Conservation (phyloP, 2,329 filamentous ascomycete species). For the Fusarium poae region DNA sequence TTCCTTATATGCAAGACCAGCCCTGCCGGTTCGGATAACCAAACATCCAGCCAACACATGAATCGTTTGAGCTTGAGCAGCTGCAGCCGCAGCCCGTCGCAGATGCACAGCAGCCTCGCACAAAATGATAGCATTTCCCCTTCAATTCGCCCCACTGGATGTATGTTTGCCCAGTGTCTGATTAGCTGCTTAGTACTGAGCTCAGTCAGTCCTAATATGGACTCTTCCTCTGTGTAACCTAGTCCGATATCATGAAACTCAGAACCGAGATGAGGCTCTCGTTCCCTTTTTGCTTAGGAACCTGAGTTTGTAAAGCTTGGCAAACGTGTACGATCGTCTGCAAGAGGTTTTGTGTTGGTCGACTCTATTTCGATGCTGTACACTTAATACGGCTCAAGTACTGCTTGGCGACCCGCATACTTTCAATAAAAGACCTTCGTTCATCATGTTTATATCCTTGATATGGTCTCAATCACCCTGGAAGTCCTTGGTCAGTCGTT, state of each 20-base stretch:
- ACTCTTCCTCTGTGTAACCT: constrained; percentile 16
- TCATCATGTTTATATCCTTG: background rate
- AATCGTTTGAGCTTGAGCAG: constrained; percentile 34
- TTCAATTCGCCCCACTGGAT: constrained; percentile 14
- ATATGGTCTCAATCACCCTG: background rate
- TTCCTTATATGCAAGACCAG: constrained; percentile 21
- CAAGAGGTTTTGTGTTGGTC: background rate
- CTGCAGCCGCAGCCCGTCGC: constrained; percentile 28
- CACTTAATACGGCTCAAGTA: constrained; percentile 15
- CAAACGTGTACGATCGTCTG: background rate
- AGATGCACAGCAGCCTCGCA: constrained; percentile 31
- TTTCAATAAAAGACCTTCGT: constrained; percentile 9
- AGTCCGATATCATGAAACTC: constrained; percentile 14
- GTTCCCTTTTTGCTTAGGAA: background rate
- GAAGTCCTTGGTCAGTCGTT: background rate
- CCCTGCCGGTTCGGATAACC: constrained; percentile 26
- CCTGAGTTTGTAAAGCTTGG: background rate
- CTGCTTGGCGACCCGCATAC: constrained; percentile 29
- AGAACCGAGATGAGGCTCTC: constrained; percentile 22
- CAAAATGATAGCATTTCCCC: constrained; percentile 18
- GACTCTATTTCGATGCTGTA: constrained; percentile 10
- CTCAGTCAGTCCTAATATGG: constrained; percentile 6
- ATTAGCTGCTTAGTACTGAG: background rate
- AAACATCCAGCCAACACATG: constrained; percentile 34
- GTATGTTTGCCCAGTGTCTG: constrained; percentile 20